Evolutionary conservation across 768 basidiomycete species (phyloP), one percentile per base, ranked within the genome.

Genomic region (Suillus lakei): DNA sequence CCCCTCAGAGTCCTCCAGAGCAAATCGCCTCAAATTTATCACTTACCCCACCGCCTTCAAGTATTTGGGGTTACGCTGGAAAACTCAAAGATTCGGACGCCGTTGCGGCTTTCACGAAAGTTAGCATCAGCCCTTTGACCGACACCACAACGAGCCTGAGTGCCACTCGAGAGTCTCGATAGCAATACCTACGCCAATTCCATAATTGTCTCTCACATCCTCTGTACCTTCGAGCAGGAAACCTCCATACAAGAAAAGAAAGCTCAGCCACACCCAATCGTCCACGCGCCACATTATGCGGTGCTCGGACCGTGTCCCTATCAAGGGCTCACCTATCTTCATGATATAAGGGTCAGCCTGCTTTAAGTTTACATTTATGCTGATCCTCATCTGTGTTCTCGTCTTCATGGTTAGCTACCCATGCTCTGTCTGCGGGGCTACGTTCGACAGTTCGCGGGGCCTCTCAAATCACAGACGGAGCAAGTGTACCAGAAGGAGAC

Each of bases 81-180:
- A 91, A 88, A 71, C 71, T 93, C 16, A 89, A 85, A 72, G 88
- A 91, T 61, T 91, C 91, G 2, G 90, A 93, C 71, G 79, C 91
- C 1, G 81, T 87, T 43, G 92, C 92, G 15, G 82, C 85, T 1
- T 76, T 93, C 18, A 81, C 92, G 2, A 94, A 92, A 77, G 87
- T 84, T 62, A 88, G 91, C 75, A 90, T n/a, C n/a, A n/a, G 8
- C 58, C 44, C 63, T 41, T 64, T 34, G 59, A 30, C 61, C 46
- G 43, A 21, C 44, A n/a, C n/a, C 13, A 63, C 58, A 50, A 9
- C 23, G 26, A 41, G 28, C 18, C n/a, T 28, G 34, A 38, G 43
- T 28, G 50, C 50, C 39, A 10, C 26, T n/a, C 2, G 53, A 54
- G 21, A 54, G 18, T 16, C 5, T 36, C 48, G 16, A 58, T 38